These are phyloP conservation scores for Malassezia dermatis DNA, from an alignment of 1,284 basidiomycete species.

Conservation along the genomic window DNA sequence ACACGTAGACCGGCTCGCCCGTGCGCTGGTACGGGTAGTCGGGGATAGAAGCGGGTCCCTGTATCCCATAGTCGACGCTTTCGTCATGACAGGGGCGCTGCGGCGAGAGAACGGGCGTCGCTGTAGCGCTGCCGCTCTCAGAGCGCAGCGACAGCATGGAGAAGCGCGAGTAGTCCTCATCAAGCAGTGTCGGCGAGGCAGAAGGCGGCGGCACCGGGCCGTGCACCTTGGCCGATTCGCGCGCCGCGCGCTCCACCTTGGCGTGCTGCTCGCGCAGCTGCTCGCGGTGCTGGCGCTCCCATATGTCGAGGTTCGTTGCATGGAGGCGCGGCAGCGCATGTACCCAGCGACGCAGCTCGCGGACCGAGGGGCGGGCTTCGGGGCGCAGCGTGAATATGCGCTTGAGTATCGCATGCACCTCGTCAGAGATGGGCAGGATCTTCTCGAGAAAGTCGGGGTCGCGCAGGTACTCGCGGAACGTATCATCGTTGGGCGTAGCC, in stretches of 20 bases:
- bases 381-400: slow-evolving; percentile 41
- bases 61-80: not conserved
- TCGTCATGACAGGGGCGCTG: not conserved
- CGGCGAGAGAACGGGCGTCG: not conserved
- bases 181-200: not conserved
- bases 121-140: not conserved
- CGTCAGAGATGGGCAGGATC: slow-evolving; percentile 45
- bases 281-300: slow-evolving; percentile 10
- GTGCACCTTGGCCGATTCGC: not conserved
- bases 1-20: not conserved
- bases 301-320: slow-evolving; percentile 36
- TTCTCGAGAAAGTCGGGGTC: slow-evolving; percentile 41
- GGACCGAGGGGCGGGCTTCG: slow-evolving; percentile 33
- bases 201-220: not conserved
- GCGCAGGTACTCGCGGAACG: slow-evolving; percentile 53
- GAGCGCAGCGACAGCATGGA: not conserved
- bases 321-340: slow-evolving; percentile 33
- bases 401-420: slow-evolving; percentile 39
- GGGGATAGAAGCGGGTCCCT: not conserved
- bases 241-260: not conserved
- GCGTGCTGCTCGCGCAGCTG: not conserved
- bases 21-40: not conserved
- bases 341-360: slow-evolving; percentile 33
- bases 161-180: not conserved
- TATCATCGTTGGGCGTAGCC: slow-evolving; percentile 62